phyloP scores from a whole-genome alignment of 129 eudicot genomes.

The Smallanthus sonchifolius region DNA sequence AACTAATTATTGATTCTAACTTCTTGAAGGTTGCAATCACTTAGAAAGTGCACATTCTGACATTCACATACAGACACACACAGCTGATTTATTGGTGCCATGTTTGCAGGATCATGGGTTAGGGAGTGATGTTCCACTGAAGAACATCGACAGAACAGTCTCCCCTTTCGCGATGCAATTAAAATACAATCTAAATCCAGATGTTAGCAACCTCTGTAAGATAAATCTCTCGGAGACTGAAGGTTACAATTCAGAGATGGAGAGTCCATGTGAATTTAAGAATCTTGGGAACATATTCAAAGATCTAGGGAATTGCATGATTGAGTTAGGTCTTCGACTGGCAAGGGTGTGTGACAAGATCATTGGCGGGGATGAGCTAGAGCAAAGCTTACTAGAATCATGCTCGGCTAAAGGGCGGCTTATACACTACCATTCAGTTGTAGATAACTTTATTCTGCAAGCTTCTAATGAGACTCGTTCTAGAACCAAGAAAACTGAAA shows the following conservation, averaged over 20 bases:
- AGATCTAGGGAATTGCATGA: slow-evolving; percentile 79
- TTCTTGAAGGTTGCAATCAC: neutral
- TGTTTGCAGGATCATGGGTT: slow-evolving; percentile 65
- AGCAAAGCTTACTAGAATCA: slow-evolving; percentile 64
- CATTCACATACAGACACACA: too few species aligned
- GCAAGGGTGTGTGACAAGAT: slow-evolving; percentile 73
- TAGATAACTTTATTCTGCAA: slow-evolving; percentile 52
- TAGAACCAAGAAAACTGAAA: slow-evolving; percentile 6
- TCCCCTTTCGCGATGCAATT: slow-evolving; percentile 88
- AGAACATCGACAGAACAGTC: slow-evolving; percentile 67
- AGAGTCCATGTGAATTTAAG: slow-evolving; percentile 35
- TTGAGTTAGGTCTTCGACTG: slow-evolving; percentile 68
- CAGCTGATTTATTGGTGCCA: neutral
- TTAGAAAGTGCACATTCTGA: too few species aligned
- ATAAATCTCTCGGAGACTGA: neutral
- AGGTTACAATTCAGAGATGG: neutral
- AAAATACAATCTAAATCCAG: slow-evolving; percentile 40
- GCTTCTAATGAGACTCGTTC: slow-evolving; percentile 14
- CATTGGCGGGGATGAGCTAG: slow-evolving; percentile 81
- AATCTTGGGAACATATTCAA: slow-evolving; percentile 49
- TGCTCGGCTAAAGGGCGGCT: slow-evolving; percentile 89
- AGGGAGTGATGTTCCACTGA: slow-evolving; percentile 93
- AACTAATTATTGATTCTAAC: neutral
- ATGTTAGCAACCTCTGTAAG: slow-evolving; percentile 3
- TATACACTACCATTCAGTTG: slow-evolving; percentile 74